A percentile compares a stretch with the other conserved stretches of the same genome.
Conservation (phyloP, 2,329 filamentous ascomycete species). For the Xylogone sp. region DNA sequence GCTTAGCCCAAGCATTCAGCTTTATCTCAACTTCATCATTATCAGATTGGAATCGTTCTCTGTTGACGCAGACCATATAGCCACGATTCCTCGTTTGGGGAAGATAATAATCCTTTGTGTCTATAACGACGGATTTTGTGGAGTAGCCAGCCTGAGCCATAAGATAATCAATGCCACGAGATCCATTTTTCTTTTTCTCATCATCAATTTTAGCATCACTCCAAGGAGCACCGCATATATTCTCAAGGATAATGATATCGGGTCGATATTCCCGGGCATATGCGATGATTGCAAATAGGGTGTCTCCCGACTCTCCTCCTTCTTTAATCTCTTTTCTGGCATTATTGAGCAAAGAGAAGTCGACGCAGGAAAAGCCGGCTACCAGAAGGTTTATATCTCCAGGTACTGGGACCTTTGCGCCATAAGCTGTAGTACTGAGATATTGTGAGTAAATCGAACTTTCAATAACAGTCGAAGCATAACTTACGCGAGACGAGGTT, state of each 20-base stretch:
- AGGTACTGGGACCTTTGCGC: slow-evolving; percentile 54
- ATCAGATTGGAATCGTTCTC: neutral
- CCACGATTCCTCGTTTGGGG: slow-evolving; percentile 64
- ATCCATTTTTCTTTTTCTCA: neutral
- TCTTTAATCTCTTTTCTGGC: slow-evolving; percentile 45
- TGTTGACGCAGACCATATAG: slow-evolving; percentile 56
- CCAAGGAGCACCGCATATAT: slow-evolving; percentile 63
- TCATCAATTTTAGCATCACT: slow-evolving; percentile 33
- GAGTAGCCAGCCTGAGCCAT: slow-evolving; percentile 47
- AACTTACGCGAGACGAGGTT: slow-evolving; percentile 10
- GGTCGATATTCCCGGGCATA: slow-evolving; percentile 56
- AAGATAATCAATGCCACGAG: slow-evolving; percentile 11
- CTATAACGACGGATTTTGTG: slow-evolving; percentile 44
- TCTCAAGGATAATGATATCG: slow-evolving; percentile 66
- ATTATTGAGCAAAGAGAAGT: slow-evolving; percentile 66
- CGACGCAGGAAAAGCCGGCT: slow-evolving; percentile 72
- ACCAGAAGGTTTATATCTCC: slow-evolving; percentile 59
- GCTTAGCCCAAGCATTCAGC: slow-evolving; percentile 5
- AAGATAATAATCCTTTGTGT: slow-evolving; percentile 70
- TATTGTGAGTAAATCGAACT: slow-evolving; percentile 6
- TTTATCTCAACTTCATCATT: neutral
- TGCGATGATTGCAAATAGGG: slow-evolving; percentile 56
- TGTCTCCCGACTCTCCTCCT: slow-evolving; percentile 61
- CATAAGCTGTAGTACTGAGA: slow-evolving; percentile 62
- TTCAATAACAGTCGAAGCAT: neutral